Evolutionary conservation across 345 rosid genomes (phyloP).

Genomic region (Gossypium anomalum): DNA sequence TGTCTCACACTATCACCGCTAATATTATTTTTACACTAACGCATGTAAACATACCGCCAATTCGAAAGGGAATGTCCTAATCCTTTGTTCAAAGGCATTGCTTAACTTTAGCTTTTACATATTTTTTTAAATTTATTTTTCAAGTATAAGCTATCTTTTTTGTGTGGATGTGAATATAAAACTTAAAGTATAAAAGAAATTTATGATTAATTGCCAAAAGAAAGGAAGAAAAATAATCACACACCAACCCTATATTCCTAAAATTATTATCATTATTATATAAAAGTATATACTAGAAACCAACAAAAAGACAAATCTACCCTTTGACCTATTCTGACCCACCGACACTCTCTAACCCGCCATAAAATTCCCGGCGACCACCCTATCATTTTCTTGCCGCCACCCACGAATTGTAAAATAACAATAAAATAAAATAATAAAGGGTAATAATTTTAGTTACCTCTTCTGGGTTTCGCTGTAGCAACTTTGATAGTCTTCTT

Average conservation of each 20-base stretch:
- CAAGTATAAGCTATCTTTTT: background rate
- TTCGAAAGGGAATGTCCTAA: background rate
- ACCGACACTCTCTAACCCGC: conserved; percentile 21
- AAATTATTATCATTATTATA: background rate
- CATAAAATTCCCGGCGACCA: background rate
- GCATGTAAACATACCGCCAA: accelerated
- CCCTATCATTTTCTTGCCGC: background rate
- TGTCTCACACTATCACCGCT: accelerated
- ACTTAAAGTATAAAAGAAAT: background rate
- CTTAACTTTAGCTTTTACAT: background rate
- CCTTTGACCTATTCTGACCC: conserved; percentile 19
- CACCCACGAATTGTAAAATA: background rate
- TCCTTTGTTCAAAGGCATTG: conserved; percentile 8
- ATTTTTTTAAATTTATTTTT: background rate
- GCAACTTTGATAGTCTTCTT: conserved; percentile 33
- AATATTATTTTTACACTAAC: accelerated
- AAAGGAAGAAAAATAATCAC: background rate
- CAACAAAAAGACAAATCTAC: conserved; percentile 15
- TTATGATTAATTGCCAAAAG: background rate
- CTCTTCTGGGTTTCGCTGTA: conserved; percentile 54
- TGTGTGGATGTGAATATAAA: no score
- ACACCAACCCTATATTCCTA: background rate
- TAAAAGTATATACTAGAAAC: background rate
- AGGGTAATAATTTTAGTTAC: conserved; percentile 24
- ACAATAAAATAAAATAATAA: background rate